phyloP scores from a whole-genome alignment of 148 eudicot genomes.

The Silene uniflora region DNA sequence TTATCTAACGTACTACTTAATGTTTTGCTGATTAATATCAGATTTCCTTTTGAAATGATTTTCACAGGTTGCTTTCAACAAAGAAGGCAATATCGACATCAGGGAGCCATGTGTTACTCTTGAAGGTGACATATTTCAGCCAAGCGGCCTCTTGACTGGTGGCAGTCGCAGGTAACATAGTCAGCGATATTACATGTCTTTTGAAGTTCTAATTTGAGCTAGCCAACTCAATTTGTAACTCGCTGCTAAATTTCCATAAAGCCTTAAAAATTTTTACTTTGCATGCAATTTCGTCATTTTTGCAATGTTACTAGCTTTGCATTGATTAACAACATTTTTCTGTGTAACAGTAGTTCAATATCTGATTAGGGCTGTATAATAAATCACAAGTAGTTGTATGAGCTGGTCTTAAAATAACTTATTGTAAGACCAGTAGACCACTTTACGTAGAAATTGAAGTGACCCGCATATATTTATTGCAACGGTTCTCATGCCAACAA shows the following conservation, averaged over 20 bases:
- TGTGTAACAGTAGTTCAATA: neutral
- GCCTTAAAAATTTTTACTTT: neutral
- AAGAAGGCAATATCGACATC: constrained; percentile 40
- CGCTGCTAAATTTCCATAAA: too few relatives aligned
- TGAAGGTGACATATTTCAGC: constrained; percentile 94
- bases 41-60: constrained; percentile 12
- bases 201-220: neutral
- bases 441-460: too few relatives aligned
- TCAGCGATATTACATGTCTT: neutral
- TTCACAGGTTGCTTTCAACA: constrained; percentile 72
- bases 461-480: too few relatives aligned
- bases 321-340: neutral
- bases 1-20: neutral
- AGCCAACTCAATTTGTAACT: neutral
- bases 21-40: neutral
- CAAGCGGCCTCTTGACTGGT: constrained; percentile 98
- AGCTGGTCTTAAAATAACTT: neutral
- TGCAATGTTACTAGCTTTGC: neutral
- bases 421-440: too few relatives aligned
- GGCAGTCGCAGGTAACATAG: constrained; percentile 84
- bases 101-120: constrained; percentile 80
- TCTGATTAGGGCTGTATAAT: neutral
- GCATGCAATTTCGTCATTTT: neutral
- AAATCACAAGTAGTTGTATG: too few relatives aligned
- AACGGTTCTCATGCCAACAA: too few relatives aligned